Evolutionary conservation across 768 basidiomycete genomes (phyloP), one percentile per base, ranked within the genome.

Genomic region (Xerocomellus chrysenteron): DNA sequence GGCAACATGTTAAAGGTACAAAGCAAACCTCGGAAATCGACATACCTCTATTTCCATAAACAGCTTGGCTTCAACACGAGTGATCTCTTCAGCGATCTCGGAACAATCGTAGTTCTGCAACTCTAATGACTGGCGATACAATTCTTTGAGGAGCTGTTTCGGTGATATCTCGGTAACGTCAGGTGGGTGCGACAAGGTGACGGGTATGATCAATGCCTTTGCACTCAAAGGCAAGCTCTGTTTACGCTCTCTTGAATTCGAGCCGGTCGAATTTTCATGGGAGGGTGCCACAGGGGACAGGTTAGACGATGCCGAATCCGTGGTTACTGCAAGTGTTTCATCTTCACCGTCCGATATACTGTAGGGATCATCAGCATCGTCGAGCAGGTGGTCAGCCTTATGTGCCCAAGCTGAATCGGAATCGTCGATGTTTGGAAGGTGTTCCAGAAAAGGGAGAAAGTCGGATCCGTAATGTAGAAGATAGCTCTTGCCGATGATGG

Each of bases 71-170:
- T 88, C 86, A 41, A 88, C 71, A 47, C 86, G 80, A 39, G 92
- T 94, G 61, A 97, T 90, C 73, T 95, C 92, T 61, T 90, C 82
- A 0, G 94, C 94, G 58, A 96, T 83, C 24, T 86, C 83, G 21
- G 78, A 78, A 6, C 87, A 75, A 57, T 88, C 86, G 16, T 79
- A 71, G 21, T 68, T 70, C 59, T 82, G 74, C 7, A 92, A 69
- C 50, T 84, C 84, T 52, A 81, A 72, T 10, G 87, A 82, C 44
- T 86, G 71, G 58, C 73, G 82, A 37, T 77, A 73, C 19, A 93
- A 78, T 43, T 86, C 84, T 68, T 82, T 87, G 33, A 91, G 70
- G 19, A 85, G 80, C 30, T 83, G 79, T 65, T 84, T 85, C 40
- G 80, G 69, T 7, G 79, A 73, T 35, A 74, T 69, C 36, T 84